These are phyloP conservation scores for Erysimum cheiranthoides DNA, from an alignment of 345 rosid species.

Conservation along the genomic window DNA sequence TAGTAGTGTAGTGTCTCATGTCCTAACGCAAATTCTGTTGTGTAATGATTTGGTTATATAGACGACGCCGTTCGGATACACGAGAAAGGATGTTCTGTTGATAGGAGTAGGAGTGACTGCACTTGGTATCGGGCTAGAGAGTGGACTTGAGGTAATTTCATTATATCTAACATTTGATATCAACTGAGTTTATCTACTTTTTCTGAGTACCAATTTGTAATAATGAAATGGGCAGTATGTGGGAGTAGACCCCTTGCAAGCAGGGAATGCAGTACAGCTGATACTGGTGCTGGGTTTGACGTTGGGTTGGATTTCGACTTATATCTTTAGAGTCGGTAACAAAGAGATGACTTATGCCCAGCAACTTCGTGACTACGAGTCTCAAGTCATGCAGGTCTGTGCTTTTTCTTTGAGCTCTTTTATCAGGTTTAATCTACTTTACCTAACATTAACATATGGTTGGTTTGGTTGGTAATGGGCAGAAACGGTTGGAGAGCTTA, in stretches of 20 bases:
- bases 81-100: slow-evolving; percentile 88
- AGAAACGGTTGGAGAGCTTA: slow-evolving; percentile 91
- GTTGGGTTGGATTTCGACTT: slow-evolving; percentile 92
- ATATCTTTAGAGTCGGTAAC: slow-evolving; percentile 89
- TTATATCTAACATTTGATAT: background rate
- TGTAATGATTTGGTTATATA: slow-evolving; percentile 23
- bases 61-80: slow-evolving; percentile 85
- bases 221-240: slow-evolving; percentile 57
- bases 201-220: slow-evolving; percentile 3
- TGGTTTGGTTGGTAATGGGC: slow-evolving; percentile 40
- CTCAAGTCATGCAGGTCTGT: slow-evolving; percentile 90
- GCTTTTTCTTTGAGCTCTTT: background rate
- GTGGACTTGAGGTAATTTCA: slow-evolving; percentile 83
- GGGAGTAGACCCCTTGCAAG: slow-evolving; percentile 89
- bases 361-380: slow-evolving; percentile 90
- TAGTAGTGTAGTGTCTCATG: background rate
- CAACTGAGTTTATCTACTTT: background rate
- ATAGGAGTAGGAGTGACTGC: slow-evolving; percentile 87
- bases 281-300: slow-evolving; percentile 86
- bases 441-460: slow-evolving; percentile 8
- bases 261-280: slow-evolving; percentile 90
- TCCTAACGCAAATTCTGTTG: slow-evolving; percentile 13
- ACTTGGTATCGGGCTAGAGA: slow-evolving; percentile 76
- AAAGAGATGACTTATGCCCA: slow-evolving; percentile 98
- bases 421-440: background rate